Base-by-base conservation (phyloP, 164 flowering plant species). In the Vitis rupestris region DNA sequence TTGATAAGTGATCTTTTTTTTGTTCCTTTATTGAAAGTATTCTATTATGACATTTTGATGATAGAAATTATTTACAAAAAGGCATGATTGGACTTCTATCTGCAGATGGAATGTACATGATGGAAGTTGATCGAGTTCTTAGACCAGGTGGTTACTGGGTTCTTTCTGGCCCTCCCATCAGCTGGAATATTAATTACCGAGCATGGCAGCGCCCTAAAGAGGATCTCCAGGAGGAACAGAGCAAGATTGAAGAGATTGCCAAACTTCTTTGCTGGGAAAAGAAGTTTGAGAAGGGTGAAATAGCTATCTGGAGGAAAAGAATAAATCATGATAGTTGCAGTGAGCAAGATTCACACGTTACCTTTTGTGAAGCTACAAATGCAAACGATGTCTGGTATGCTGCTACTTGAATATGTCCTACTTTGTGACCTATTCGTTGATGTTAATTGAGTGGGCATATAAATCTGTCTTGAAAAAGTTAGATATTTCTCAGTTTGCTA, bases 101-200 rank as follows among this genome's bases (percentile, higher is more conserved):
- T 70, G 64, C 76, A 84, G 88, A 70, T 78, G 88, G 86, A 74
- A 85, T 75, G 78, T 83, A 82, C 78, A 77, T 85, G 82, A 85
- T 71, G 86, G 88, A 82, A 79, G 82, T 84, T 64, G 85, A 84
- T 65, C 71, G 87, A 68, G 82, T 84, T 63, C 83, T 84, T 37
- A 74, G 85, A 65, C 87, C 87, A 30, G 87, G 87, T 55, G 87
- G 85, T 17, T 81, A 84, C 69, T 84, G 87, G 83, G 70, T 82
- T 37, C 85, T 84, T 37, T 80, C 87, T 60, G 87, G 87, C 64
- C 85, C 87, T 47, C 87, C 85, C 4, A 80, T 82, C 64, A 79
- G 77, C 54, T 84, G 85, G 84, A 79, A 52, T 75, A 68, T n/a
- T 37, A 75, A 82, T 65, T 82, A 66, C 68, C 51, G 66, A 71